phyloP scores from a whole-genome alignment of 805 yeast species.

The Candida dendrica region DNA sequence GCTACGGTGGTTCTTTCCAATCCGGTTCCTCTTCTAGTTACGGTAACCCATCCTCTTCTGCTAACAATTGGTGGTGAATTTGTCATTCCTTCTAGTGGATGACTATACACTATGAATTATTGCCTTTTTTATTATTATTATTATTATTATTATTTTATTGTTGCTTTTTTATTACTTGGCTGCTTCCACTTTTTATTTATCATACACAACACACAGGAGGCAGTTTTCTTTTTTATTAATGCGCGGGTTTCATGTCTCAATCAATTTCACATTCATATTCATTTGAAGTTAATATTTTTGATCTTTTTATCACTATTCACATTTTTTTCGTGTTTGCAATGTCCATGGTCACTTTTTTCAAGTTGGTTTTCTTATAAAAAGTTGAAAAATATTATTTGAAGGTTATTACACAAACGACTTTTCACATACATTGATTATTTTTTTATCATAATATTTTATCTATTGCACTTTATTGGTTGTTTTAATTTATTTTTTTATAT shows the following conservation, averaged over 20 bases:
- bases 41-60: constrained; percentile 19
- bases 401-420: neutral
- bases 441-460: neutral
- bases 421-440: neutral
- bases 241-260: neutral
- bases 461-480: neutral
- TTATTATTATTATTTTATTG: neutral
- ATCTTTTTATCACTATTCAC: neutral
- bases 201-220: neutral
- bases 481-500: neutral
- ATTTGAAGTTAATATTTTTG: neutral
- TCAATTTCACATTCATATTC: neutral
- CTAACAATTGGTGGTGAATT: constrained; percentile 12
- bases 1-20: constrained; percentile 8
- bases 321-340: neutral
- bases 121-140: neutral
- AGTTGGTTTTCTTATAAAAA: neutral
- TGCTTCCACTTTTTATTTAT: neutral
- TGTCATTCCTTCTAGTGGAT: too few relatives aligned
- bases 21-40: constrained; percentile 2
- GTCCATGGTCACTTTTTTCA: neutral
- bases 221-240: neutral
- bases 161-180: neutral
- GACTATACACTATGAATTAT: neutral
- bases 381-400: neutral